Conservation (phyloP, 768 basidiomycete genomes). For the Mycena rebaudengoi region DNA sequence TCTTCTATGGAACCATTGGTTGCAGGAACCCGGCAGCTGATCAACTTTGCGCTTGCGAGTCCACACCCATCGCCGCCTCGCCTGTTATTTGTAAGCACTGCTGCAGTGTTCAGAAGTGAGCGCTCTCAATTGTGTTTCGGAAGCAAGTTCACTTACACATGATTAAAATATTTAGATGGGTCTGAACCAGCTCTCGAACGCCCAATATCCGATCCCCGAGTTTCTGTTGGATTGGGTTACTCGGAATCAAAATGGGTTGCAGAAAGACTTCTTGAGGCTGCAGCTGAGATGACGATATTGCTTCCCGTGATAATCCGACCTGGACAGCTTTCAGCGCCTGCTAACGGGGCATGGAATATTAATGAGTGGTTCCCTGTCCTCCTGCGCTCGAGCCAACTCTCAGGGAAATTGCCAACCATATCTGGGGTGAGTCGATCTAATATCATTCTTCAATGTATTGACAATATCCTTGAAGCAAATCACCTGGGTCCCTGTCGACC, state of each 20-base stretch:
- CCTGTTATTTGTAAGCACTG: constrained; percentile 44
- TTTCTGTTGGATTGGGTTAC: constrained; percentile 46
- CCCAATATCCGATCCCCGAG: constrained; percentile 29
- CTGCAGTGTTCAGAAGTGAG: constrained; percentile 41
- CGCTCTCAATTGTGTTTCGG: background rate
- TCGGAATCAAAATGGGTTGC: constrained; percentile 53
- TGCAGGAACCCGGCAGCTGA: constrained; percentile 35
- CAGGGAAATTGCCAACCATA: constrained; percentile 43
- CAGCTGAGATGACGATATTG: constrained; percentile 37
- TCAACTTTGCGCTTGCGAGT: constrained; percentile 45
- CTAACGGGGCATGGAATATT: constrained; percentile 51
- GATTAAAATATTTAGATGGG: constrained; percentile 16
- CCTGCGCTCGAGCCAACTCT: constrained; percentile 37
- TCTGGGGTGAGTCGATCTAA: constrained; percentile 38
- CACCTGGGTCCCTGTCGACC: constrained; percentile 43
- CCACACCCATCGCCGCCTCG: constrained; percentile 32
- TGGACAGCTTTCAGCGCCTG: constrained; percentile 51
- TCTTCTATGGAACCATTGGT: constrained; percentile 41
- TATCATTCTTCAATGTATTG: background rate
- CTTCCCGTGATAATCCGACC: constrained; percentile 46
- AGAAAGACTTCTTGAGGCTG: constrained; percentile 42
- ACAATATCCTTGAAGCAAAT: constrained; percentile 18
- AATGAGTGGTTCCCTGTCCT: constrained; percentile 55
- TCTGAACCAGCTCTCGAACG: constrained; percentile 33
- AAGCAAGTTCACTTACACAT: background rate